These are phyloP conservation scores for Pyrrhoderma lamaoense DNA, from an alignment of 1,284 basidiomycete species.

Conservation along the genomic window DNA sequence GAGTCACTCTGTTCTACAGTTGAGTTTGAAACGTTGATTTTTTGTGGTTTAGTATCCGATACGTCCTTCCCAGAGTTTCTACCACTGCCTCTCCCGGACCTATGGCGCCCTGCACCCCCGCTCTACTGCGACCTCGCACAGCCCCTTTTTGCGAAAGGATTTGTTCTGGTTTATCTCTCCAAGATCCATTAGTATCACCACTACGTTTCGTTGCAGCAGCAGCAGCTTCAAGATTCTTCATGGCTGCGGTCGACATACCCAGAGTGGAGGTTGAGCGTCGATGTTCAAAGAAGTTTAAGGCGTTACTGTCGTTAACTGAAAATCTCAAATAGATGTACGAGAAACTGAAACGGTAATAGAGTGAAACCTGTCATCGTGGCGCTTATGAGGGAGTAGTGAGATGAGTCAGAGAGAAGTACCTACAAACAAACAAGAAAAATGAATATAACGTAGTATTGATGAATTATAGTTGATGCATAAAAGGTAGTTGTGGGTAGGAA, in stretches of 20 bases:
- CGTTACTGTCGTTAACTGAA: not conserved
- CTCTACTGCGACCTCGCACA: conserved; percentile 30
- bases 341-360: not conserved
- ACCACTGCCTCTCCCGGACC: conserved; percentile 25
- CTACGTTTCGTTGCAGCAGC: conserved; percentile 21
- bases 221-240: conserved; percentile 12
- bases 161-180: conserved; percentile 38
- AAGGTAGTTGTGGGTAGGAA: too few relatives aligned
- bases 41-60: not conserved
- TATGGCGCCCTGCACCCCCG: conserved; percentile 23
- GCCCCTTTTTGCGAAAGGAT: conserved; percentile 42
- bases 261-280: too few relatives aligned
- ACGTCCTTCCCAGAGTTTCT: conserved; percentile 21
- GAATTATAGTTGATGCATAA: too few relatives aligned
- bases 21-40: not conserved
- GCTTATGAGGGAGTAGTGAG: not conserved
- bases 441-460: too few relatives aligned
- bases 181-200: conserved; percentile 24
- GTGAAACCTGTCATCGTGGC: not conserved
- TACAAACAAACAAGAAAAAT: too few relatives aligned
- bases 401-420: too few relatives aligned
- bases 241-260: conserved; percentile 6
- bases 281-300: not conserved
- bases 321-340: not conserved
- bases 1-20: not conserved